phyloP scores from a whole-genome alignment of 768 basidiomycete genomes.

The Pholiota conissans region DNA sequence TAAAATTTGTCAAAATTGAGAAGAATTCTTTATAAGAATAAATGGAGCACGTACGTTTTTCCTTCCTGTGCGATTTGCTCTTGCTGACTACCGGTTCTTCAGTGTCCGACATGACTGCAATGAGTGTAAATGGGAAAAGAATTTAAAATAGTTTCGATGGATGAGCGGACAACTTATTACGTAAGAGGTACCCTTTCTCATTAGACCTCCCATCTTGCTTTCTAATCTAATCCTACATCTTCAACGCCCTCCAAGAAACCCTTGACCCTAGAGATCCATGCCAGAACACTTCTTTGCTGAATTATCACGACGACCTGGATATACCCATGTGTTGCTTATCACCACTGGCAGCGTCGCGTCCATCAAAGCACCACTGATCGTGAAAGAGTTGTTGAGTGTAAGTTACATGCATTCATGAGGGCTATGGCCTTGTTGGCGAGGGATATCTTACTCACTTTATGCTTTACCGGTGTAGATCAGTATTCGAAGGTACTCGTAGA shows the following conservation, averaged over 20 bases:
- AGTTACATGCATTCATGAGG: slow-evolving; percentile 12
- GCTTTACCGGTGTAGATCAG: slow-evolving; percentile 37
- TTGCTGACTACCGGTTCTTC: slow-evolving; percentile 60
- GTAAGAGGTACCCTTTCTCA: slow-evolving; percentile 5
- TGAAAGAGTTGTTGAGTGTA: slow-evolving; percentile 65
- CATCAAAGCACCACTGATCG: slow-evolving; percentile 90
- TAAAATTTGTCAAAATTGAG: slow-evolving; percentile 32
- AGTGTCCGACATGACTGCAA: slow-evolving; percentile 39
- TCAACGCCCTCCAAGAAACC: not conserved
- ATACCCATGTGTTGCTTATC: slow-evolving; percentile 75
- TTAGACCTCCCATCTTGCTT: not conserved
- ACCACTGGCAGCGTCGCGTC: slow-evolving; percentile 96
- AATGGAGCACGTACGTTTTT: slow-evolving; percentile 79
- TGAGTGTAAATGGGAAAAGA: slow-evolving; percentile 8
- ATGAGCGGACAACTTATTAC: slow-evolving; percentile 6
- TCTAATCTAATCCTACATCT: not conserved
- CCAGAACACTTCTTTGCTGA: slow-evolving; percentile 37
- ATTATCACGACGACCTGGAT: slow-evolving; percentile 38
- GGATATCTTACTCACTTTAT: not conserved
- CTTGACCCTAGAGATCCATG: not conserved
- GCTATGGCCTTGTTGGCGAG: not conserved
- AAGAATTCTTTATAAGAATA: not conserved
- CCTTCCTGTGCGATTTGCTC: slow-evolving; percentile 89
- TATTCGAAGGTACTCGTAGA: slow-evolving; percentile 75
- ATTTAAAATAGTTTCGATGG: not conserved